These are phyloP conservation scores for Emergomyces pasteurianus DNA, from an alignment of 2,329 filamentous ascomycete genomes.

Conservation along the genomic window DNA sequence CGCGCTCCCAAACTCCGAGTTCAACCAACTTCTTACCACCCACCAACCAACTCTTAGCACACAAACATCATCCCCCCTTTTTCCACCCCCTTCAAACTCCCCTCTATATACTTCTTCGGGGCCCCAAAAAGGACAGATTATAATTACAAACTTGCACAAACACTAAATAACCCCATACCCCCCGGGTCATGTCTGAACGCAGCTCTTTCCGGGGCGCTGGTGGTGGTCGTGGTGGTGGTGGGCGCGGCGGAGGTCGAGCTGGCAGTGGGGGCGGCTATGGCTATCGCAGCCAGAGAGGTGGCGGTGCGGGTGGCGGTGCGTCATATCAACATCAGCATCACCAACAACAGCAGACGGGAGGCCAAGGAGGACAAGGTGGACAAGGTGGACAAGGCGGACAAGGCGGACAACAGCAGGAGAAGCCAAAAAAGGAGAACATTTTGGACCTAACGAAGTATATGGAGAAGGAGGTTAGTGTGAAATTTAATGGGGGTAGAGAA, in stretches of 20 bases:
- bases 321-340: slow-evolving; percentile 6
- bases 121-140: not conserved
- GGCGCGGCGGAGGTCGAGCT: slow-evolving; percentile 33
- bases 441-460: slow-evolving; percentile 91
- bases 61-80: not conserved
- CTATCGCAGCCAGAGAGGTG: slow-evolving; percentile 34
- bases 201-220: slow-evolving; percentile 45
- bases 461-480: slow-evolving; percentile 90
- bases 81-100: not conserved
- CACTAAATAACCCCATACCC: not conserved
- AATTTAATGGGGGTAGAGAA: slow-evolving; percentile 91
- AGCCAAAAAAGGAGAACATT: slow-evolving; percentile 97
- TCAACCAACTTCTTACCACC: not conserved
- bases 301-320: slow-evolving; percentile 28
- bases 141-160: not conserved
- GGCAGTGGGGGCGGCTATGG: slow-evolving; percentile 22
- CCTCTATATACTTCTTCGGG: not conserved
- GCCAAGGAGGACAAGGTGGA: slow-evolving; percentile 18
- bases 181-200: slow-evolving; percentile 28
- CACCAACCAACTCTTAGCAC: not conserved
- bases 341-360: slow-evolving; percentile 41
- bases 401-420: slow-evolving; percentile 49
- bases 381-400: slow-evolving; percentile 29
- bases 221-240: slow-evolving; percentile 30
- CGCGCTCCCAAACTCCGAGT: not conserved